Conservation (phyloP, 164 flowering plant species). For the Protea cynaroides region DNA sequence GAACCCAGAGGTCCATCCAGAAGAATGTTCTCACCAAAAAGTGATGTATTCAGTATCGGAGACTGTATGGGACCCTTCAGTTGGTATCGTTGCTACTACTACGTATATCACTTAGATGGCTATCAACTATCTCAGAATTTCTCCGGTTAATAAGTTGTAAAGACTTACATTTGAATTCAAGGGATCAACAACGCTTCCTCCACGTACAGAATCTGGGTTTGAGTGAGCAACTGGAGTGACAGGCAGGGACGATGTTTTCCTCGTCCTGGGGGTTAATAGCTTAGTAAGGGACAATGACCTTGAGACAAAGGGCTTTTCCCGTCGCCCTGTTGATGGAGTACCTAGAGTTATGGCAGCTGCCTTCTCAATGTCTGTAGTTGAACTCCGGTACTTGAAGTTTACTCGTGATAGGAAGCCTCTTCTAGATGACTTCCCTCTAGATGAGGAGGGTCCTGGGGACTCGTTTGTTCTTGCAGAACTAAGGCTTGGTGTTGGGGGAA, state of each 20-base stretch:
- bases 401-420: slow-evolving; percentile 60
- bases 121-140: neutral
- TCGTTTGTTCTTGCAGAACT: slow-evolving; percentile 21
- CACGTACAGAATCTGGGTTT: slow-evolving; percentile 72
- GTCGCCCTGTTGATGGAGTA: slow-evolving; percentile 30
- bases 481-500: slow-evolving; percentile 51
- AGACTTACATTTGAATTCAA: slow-evolving; percentile 39
- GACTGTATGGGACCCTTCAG: neutral
- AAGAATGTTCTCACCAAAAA: neutral
- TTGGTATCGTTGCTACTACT: neutral
- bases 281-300: slow-evolving; percentile 65
- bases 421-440: slow-evolving; percentile 43
- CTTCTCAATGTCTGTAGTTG: slow-evolving; percentile 57
- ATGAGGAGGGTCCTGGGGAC: slow-evolving; percentile 41
- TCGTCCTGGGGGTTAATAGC: slow-evolving; percentile 48
- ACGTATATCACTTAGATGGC: neutral
- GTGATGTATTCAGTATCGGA: neutral
- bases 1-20: neutral
- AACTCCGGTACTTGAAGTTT: slow-evolving; percentile 54
- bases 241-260: slow-evolving; percentile 78
- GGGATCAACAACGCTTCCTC: slow-evolving; percentile 29
- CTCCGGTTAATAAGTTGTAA: neutral
- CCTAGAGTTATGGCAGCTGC: slow-evolving; percentile 53
- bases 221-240: slow-evolving; percentile 65
- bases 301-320: slow-evolving; percentile 30